Evolutionary conservation across 2,329 filamentous ascomycete genomes (phyloP), one percentile per base, ranked within the genome.

Genomic region (Colletotrichum zoysiae): DNA sequence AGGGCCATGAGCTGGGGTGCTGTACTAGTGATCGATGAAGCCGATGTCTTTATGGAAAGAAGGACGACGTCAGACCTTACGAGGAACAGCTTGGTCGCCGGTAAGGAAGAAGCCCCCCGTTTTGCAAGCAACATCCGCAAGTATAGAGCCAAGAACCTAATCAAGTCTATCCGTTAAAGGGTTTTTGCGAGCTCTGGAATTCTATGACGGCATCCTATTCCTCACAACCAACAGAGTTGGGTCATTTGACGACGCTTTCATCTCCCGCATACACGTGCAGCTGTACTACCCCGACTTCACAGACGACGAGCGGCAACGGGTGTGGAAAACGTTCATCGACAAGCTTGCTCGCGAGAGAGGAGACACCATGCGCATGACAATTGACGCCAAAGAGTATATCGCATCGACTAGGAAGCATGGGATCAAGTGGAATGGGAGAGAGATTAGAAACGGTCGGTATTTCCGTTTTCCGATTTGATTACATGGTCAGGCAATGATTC

Each of bases 121-220:
- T 33, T 11, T 5, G 20, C 26, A 18, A 26, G 30, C 12, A 58
- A 26, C 16, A 30, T 46, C 11, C 38, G 33, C 5, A 9, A 26
- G 5, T n/a, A 46, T 7, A 9, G 12, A 51, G 18, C 8, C 20
- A 18, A 61, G 2, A 14, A 38, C 6, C 44, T 26, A 18, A 23
- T 18, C 42, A 14, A 14, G 5, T 63, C 30, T 51, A 44, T 58
- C 6, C 59, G 40, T 1, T 44, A 53, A 76, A 69, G 78, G 76
- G 6, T 80, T 80, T 56, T 74, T 80, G 0, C 70, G 77, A 0
- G 77, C 77, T 0, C 75, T 81, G 0, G 79, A 80, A 44, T 78
- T 74, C 44, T 80, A 77, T 50, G 70, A 79, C 7, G 79, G 79
- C 1, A 80, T 81, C 9, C 33, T 80, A 0, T 80, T 81, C 26